Percentiles rank a stretch among this genome's conserved stretches.
phyloP scores from a whole-genome alignment of 257 asterid genomes.

The Scutellaria minor region DNA sequence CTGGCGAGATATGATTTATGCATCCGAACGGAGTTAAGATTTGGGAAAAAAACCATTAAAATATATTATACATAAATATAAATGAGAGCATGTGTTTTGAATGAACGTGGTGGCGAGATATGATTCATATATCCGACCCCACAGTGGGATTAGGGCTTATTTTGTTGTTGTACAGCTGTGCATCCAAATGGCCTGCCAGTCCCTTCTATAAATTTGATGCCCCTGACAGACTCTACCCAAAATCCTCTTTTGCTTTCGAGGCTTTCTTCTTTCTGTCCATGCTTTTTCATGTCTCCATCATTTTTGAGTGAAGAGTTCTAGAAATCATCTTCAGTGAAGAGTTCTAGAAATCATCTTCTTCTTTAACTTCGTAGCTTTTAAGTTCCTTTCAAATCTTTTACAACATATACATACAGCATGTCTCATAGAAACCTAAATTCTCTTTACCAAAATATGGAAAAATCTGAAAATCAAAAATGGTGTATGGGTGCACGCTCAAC shows the following conservation, averaged over 20 bases:
- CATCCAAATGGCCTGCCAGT: conserved; percentile 26
- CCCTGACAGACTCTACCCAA: conserved; percentile 28
- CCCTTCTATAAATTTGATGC: conserved; percentile 38
- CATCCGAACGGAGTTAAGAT: neutral
- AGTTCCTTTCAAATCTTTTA: conserved; percentile 30
- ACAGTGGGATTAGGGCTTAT: too few relatives aligned
- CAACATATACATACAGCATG: conserved; percentile 32
- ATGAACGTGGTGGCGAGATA: too few relatives aligned
- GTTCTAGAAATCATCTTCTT: conserved; percentile 5
- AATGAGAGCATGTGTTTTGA: too few relatives aligned
- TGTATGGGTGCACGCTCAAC: conserved; percentile 4
- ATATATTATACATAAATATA: too few relatives aligned
- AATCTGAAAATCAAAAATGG: conserved; percentile 30
- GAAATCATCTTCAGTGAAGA: neutral
- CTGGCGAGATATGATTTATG: too few relatives aligned
- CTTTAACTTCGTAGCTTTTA: neutral
- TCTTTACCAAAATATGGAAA: conserved; percentile 26
- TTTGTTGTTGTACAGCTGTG: neutral
- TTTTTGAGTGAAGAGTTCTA: neutral
- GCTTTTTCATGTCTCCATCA: neutral
- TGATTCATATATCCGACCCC: too few relatives aligned
- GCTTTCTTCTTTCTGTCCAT: conserved; percentile 1
- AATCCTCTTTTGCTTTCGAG: conserved; percentile 17
- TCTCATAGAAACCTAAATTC: conserved; percentile 29
- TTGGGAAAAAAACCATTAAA: too few relatives aligned